Base-by-base conservation (phyloP, 352 stramenopile genomes). In the Pythium scleroteichum region DNA sequence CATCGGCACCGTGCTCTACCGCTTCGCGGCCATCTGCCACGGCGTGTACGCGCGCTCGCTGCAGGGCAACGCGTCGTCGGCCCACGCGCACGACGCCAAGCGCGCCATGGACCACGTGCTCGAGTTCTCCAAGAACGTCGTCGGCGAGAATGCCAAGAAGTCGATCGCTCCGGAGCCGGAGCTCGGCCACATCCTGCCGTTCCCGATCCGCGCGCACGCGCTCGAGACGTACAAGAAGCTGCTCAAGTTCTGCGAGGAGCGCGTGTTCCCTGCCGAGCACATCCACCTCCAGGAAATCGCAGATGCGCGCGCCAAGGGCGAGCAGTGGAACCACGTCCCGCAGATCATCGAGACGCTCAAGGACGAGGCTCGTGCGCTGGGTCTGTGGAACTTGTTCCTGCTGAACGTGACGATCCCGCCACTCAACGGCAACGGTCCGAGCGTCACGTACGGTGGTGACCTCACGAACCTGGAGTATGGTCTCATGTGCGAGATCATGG, bases 301-400 rank as follows among this genome's bases (percentile, higher is more conserved):
- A 6, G 72, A 82, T 14, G 74, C 79, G 19, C 72, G 78, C 4
- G 66, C 78, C 1, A 66, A 71, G n/a, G 77, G 77, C 14, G 71
- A 79, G 19, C 68, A 76, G 17, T 98, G 92, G 92, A 74, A 83
- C 22, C 58, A 87, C 14, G 76, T 98, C 42, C 92, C 96, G 14
- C 78, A 84, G 23, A 90, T 97, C 52, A 87, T 98, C 10, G 82
- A 96, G 45, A 71, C 71, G 19, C 78, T 99, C 2, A 98, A 99
- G 77, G 46, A 35, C 4, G 80, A 97, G 59, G 97, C 97, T 1
- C 94, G 95, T 64, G 64, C 71, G 26, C 65, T 97, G 4, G 95
- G 94, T 4, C 79, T 99, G 4, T 99, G 96, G 96, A 99, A 99
- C 73, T 72, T 99, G 20, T 99, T 99, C 57, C 58, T 98, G 22